Evolutionary conservation across 257 asterid species (phyloP).

Genomic region (Ligustrum vulgare): DNA sequence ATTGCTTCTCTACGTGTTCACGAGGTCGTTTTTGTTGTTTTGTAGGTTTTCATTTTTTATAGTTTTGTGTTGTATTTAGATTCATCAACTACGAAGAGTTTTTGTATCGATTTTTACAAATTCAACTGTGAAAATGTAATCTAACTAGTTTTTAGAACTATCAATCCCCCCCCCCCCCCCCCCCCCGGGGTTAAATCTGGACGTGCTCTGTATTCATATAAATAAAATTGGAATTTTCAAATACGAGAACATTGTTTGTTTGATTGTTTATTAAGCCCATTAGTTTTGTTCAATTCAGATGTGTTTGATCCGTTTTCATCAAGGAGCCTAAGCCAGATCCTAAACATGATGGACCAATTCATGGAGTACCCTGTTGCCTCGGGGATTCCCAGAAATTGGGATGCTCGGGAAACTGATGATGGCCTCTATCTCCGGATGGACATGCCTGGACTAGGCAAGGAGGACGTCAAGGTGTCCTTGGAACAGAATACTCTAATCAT

Average conservation of each 20-base stretch:
- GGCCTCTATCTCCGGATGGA: constrained; percentile 55
- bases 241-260: not conserved
- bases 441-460: constrained; percentile 66
- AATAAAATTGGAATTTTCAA: no score
- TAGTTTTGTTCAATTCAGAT: not conserved
- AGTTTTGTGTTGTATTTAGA: not conserved
- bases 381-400: constrained; percentile 45
- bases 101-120: not conserved
- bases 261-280: no score
- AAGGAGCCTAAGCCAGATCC: constrained; percentile 33
- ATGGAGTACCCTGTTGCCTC: constrained; percentile 35
- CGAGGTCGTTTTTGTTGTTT: not conserved
- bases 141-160: no score
- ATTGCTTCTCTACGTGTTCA: not conserved
- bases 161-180: no score
- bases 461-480: constrained; percentile 53
- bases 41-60: not conserved
- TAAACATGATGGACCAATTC: constrained; percentile 24
- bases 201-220: not conserved
- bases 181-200: no score
- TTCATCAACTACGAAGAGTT: not conserved
- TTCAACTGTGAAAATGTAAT: not conserved
- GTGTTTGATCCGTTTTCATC: constrained; percentile 28
- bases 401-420: constrained; percentile 41
- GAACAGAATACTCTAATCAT: constrained; percentile 54